Percentiles rank a stretch among this genome's conserved stretches.
Evolutionary conservation across 2,329 filamentous ascomycete genomes (phyloP).

Genomic region (Amauroascus niger): DNA sequence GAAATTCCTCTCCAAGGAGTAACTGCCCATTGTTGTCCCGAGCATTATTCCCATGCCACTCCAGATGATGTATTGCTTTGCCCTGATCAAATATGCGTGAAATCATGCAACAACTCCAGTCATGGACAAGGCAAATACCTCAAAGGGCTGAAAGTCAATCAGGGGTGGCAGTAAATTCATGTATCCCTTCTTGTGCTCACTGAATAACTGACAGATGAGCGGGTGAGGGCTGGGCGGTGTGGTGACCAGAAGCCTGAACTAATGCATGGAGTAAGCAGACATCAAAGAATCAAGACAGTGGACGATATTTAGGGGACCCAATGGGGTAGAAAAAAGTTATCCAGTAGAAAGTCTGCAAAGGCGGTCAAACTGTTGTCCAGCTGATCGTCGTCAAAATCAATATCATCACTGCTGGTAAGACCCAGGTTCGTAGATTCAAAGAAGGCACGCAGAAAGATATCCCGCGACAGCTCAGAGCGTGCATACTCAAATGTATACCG

Average conservation of each 20-base stretch:
- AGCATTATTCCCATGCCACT: constrained; percentile 7
- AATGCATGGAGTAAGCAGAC: not conserved
- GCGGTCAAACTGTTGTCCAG: not conserved
- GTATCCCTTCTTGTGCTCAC: constrained; percentile 6
- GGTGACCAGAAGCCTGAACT: constrained; percentile 15
- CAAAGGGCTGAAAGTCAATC: constrained; percentile 3
- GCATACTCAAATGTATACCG: constrained; percentile 19
- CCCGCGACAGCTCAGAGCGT: constrained; percentile 11
- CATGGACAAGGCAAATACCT: constrained; percentile 16
- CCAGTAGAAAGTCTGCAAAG: constrained; percentile 16
- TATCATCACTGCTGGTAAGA: not conserved
- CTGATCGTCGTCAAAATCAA: constrained; percentile 2
- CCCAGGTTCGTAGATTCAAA: constrained; percentile 2
- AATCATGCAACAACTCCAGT: constrained; percentile 19
- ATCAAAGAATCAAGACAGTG: no score
- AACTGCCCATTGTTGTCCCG: constrained; percentile 17
- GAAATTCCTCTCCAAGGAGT: not conserved
- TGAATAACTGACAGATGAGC: constrained; percentile 14
- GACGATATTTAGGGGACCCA: not conserved
- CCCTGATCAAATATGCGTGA: constrained; percentile 17
- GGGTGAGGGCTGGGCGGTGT: constrained; percentile 17
- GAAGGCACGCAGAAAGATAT: constrained; percentile 9
- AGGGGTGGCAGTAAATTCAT: constrained; percentile 1
- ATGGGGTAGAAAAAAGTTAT: constrained; percentile 16
- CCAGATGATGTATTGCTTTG: constrained; percentile 14